Percentiles rank a stretch among this genome's conserved stretches.
These are phyloP conservation scores for Pseudopediastrum boryanum DNA, from an alignment of 139 green algal species.

Conservation along the genomic window DNA sequence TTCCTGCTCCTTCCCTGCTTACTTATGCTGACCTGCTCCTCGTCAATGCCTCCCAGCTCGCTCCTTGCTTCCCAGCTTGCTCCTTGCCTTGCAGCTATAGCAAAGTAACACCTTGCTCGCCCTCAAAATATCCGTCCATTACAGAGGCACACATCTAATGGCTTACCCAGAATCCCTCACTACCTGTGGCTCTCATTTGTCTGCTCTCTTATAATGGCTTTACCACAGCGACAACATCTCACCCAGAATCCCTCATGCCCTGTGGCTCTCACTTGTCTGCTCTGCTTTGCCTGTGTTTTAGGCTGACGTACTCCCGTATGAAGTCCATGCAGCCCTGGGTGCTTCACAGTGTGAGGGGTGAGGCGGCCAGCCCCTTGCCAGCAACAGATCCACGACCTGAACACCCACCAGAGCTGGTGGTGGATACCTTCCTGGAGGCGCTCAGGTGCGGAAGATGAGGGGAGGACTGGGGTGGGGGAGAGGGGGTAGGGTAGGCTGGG, in stretches of 20 bases:
- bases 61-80: too few species aligned
- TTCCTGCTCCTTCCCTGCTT: background rate
- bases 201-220: background rate
- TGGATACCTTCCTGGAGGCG: conserved; percentile 39
- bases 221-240: background rate
- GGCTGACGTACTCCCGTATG: background rate
- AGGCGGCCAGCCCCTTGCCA: background rate
- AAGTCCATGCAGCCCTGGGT: conserved; percentile 15
- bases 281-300: background rate
- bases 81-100: too few species aligned
- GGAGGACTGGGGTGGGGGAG: too few species aligned
- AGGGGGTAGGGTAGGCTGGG: too few species aligned
- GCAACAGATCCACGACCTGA: conserved; percentile 36
- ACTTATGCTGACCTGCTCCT: background rate
- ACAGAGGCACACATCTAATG: too few species aligned
- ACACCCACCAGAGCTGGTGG: conserved; percentile 45
- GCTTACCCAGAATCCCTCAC: background rate
- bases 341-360: background rate
- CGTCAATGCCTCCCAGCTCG: background rate
- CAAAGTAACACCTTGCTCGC: too few species aligned
- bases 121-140: too few species aligned
- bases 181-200: background rate
- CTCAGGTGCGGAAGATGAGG: conserved; percentile 25
- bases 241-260: background rate
- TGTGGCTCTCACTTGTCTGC: conserved; percentile 13